Evolutionary conservation across 192 early-diverging fungal species (phyloP).

Genomic region (Backusella tuberculispora): DNA sequence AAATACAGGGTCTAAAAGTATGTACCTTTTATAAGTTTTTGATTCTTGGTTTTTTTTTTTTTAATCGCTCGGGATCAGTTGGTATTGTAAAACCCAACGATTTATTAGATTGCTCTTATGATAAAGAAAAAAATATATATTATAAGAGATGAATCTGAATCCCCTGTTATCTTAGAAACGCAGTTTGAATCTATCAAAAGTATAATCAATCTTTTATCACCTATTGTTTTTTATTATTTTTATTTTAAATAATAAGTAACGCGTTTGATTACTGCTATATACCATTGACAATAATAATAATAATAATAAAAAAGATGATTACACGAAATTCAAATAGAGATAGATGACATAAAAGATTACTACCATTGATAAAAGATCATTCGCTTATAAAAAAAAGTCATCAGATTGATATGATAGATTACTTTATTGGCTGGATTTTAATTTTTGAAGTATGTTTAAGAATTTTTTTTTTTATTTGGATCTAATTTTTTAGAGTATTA

Average conservation of each 20-base stretch:
- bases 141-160: constrained; percentile 17
- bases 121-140: neutral
- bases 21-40: constrained; percentile 1
- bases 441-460: constrained; percentile 1
- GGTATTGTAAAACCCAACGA: constrained; percentile 13
- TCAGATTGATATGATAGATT: constrained; percentile 14
- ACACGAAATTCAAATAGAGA: constrained; percentile 9
- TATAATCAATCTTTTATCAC: no score
- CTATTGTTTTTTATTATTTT: neutral
- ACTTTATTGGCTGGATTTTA: constrained; percentile 3
- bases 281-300: no score
- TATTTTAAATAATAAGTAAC: neutral
- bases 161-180: constrained; percentile 19
- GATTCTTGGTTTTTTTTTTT: neutral
- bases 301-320: neutral
- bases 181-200: constrained; percentile 6
- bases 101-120: constrained; percentile 16
- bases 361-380: constrained; percentile 18
- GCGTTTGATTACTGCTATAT: neutral
- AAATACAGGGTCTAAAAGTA: constrained; percentile 1
- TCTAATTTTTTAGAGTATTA: neutral
- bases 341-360: constrained; percentile 8
- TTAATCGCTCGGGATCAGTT: constrained; percentile 4
- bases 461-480: neutral
- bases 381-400: constrained; percentile 8